A percentile compares a stretch with the other conserved stretches of the same genome.
phyloP scores from a whole-genome alignment of 257 asterid species.

The Knoxia roxburghii region DNA sequence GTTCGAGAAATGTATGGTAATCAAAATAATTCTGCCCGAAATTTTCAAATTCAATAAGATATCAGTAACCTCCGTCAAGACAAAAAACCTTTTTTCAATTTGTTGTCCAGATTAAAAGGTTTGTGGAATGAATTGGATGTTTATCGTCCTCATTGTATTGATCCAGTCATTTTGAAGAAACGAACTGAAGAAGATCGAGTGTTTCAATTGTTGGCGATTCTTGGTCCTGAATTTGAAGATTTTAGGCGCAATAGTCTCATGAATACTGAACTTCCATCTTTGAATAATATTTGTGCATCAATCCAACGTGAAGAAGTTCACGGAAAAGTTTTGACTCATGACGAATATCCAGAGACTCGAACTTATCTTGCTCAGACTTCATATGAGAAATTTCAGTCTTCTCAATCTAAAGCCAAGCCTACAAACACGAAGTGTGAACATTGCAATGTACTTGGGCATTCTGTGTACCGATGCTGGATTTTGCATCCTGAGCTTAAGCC shows the following conservation, averaged over 20 bases:
- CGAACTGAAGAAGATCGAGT: no score
- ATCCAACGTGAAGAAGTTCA: not conserved
- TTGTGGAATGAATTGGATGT: conserved; percentile 1
- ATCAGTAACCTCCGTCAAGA: not conserved
- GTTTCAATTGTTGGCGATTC: no score
- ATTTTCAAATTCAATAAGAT: not conserved
- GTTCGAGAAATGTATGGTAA: not conserved
- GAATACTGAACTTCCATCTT: not conserved
- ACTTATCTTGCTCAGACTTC: no score
- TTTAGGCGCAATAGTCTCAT: not conserved
- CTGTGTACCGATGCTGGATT: not conserved
- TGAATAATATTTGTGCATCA: not conserved
- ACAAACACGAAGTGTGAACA: not conserved
- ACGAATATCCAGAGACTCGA: no score
- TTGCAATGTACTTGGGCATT: not conserved
- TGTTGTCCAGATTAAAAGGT: not conserved
- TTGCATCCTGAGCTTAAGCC: not conserved
- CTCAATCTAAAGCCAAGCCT: not conserved
- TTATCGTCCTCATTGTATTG: not conserved
- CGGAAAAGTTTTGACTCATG: not conserved
- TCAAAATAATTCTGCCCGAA: not conserved
- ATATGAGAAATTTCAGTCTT: no score
- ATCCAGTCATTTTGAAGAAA: not conserved
- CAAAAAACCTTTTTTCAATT: not conserved
- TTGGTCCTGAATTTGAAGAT: not conserved